Conservation (phyloP, 2,329 filamentous ascomycete species). For the Xylariales sp. region DNA sequence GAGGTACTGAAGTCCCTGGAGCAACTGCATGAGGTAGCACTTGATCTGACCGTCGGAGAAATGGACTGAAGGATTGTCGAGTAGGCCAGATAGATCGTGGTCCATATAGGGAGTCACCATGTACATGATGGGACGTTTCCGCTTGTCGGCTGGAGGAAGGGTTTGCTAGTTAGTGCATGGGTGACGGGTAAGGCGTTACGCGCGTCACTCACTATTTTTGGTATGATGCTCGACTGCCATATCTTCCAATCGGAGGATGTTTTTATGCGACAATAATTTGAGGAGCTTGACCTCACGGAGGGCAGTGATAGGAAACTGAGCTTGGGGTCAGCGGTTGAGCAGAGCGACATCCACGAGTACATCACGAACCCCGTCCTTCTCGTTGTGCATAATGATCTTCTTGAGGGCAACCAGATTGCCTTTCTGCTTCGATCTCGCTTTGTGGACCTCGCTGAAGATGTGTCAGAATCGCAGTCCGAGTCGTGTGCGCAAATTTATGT, state of each 20-base stretch:
- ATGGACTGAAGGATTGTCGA: conserved; percentile 87
- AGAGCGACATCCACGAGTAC: neutral
- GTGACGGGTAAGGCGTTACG: neutral
- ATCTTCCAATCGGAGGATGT: conserved; percentile 82
- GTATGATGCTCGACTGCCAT: conserved; percentile 82
- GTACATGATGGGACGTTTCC: conserved; percentile 84
- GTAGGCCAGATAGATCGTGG: conserved; percentile 92
- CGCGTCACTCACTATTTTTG: conserved; percentile 23
- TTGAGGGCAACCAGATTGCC: conserved; percentile 81
- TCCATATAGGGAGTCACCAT: conserved; percentile 99
- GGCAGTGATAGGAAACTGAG: conserved; percentile 90
- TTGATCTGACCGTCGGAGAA: conserved; percentile 93
- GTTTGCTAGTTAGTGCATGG: conserved; percentile 15
- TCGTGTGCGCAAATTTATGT: neutral
- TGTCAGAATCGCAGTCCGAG: neutral
- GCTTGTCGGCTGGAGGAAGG: conserved; percentile 59
- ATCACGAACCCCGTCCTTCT: conserved; percentile 80
- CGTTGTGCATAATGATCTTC: conserved; percentile 99
- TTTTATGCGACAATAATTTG: conserved; percentile 88
- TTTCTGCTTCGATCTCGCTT: conserved; percentile 71
- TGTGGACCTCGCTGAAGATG: conserved; percentile 72
- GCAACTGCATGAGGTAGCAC: conserved; percentile 91
- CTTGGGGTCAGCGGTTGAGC: conserved; percentile 13
- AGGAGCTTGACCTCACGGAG: conserved; percentile 96
- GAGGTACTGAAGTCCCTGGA: conserved; percentile 84